Conservation (phyloP, 805 yeast species). For the Sugiyamaella marilandica region DNA sequence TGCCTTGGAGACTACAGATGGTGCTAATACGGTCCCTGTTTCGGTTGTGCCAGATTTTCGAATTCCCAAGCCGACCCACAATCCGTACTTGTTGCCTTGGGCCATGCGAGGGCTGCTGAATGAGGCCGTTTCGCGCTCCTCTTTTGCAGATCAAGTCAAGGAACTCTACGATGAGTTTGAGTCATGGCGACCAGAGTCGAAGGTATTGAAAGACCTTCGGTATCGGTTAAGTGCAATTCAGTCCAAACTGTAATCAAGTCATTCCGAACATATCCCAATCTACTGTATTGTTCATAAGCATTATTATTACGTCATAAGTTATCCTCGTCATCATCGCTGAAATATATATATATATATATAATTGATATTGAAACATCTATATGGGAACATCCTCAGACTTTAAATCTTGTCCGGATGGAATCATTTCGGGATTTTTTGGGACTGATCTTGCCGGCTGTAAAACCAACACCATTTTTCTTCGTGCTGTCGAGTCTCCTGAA, state of each 20-base stretch:
- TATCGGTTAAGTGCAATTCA: constrained; percentile 61
- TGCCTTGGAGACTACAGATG: constrained; percentile 67
- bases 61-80: constrained; percentile 53
- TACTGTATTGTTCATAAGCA: not conserved
- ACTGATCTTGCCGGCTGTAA: constrained; percentile 7
- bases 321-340: not conserved
- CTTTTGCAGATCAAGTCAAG: constrained; percentile 51
- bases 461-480: not conserved
- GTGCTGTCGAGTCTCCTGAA: constrained; percentile 14
- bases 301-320: not conserved
- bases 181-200: constrained; percentile 81
- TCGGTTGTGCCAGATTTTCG: constrained; percentile 39
- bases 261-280: not conserved
- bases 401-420: constrained; percentile 11
- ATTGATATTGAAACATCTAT: not conserved
- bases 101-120: constrained; percentile 77
- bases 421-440: constrained; percentile 16
- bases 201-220: constrained; percentile 76
- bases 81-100: constrained; percentile 91
- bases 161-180: constrained; percentile 67
- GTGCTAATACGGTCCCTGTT: constrained; percentile 31
- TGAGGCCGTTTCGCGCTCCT: constrained; percentile 46
- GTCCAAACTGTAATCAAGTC: constrained; percentile 24
- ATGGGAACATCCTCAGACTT: not conserved
- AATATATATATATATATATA: not conserved